Evolutionary conservation across 768 basidiomycete species (phyloP).

Genomic region (Boletus insuetus): DNA sequence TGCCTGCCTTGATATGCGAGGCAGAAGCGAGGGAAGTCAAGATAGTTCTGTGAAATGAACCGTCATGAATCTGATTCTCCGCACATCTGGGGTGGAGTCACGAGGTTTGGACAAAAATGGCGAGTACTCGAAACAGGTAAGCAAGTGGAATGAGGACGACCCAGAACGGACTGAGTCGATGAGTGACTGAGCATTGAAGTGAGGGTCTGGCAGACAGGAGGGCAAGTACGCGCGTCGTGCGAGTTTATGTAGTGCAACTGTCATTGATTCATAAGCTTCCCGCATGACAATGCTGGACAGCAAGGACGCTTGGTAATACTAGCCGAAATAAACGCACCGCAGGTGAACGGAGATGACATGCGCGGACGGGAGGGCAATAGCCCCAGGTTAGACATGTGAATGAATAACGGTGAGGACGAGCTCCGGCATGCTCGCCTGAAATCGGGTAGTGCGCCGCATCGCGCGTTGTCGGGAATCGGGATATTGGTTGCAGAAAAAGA

Average conservation of each 20-base stretch:
- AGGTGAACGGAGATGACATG: conserved; percentile 18
- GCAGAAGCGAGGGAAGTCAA: conserved; percentile 18
- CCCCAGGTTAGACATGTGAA: background rate
- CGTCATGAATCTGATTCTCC: conserved; percentile 26
- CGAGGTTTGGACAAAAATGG: conserved; percentile 7
- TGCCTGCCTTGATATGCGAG: conserved; percentile 26
- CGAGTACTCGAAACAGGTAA: conserved; percentile 18
- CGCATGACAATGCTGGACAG: background rate
- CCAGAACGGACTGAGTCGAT: background rate
- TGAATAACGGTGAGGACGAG: conserved; percentile 3
- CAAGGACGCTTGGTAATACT: background rate
- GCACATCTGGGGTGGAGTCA: conserved; percentile 29
- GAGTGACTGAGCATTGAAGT: background rate
- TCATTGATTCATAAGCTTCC: conserved; percentile 1
- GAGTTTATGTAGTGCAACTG: conserved; percentile 10
- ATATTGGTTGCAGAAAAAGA: background rate
- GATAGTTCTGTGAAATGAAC: conserved; percentile 20
- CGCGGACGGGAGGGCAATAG: background rate
- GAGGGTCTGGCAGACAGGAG: conserved; percentile 9
- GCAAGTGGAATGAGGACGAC: conserved; percentile 2
- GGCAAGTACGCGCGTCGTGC: background rate
- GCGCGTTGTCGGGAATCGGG: conserved; percentile 6
- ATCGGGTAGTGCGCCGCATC: background rate
- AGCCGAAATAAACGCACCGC: conserved; percentile 9
- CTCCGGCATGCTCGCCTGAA: conserved; percentile 3